Conservation (phyloP, 495 filamentous ascomycete species). For the Neurospora sp. region DNA sequence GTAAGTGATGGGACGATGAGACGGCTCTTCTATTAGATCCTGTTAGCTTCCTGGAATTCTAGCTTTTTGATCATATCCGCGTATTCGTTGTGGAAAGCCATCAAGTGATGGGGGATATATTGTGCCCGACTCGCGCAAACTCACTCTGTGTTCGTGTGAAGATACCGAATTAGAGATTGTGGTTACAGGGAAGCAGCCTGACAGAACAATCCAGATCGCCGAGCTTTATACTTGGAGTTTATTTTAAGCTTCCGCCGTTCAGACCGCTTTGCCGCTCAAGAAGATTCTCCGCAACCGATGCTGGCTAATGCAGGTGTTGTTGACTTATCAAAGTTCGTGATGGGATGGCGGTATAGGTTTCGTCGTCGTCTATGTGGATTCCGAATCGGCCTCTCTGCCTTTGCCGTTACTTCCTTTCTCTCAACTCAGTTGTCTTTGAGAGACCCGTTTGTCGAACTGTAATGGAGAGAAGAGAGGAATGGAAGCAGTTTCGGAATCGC, state of each 20-base stretch:
- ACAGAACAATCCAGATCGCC: background rate
- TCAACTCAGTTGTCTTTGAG: background rate
- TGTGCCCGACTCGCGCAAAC: background rate
- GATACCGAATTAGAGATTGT: background rate
- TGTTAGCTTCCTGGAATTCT: background rate
- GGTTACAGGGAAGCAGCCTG: background rate
- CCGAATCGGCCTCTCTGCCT: conserved; percentile 7
- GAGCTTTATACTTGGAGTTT: background rate
- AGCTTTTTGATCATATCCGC: background rate
- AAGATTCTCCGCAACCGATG: background rate
- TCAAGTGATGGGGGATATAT: background rate
- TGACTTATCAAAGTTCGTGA: background rate
- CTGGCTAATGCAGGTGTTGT: background rate
- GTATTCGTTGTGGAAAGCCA: background rate
- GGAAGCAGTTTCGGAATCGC: background rate
- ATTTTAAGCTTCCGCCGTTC: background rate
- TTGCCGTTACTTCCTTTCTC: background rate
- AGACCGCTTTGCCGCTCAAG: background rate
- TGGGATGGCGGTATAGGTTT: background rate
- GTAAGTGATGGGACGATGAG: background rate
- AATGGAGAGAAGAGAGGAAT: background rate
- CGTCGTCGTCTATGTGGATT: background rate
- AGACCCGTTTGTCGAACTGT: background rate
- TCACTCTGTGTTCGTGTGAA: background rate
- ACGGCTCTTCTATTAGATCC: background rate